These are phyloP conservation scores for Pyrus pyrifolia DNA, from an alignment of 306 rosid species.

Conservation along the genomic window DNA sequence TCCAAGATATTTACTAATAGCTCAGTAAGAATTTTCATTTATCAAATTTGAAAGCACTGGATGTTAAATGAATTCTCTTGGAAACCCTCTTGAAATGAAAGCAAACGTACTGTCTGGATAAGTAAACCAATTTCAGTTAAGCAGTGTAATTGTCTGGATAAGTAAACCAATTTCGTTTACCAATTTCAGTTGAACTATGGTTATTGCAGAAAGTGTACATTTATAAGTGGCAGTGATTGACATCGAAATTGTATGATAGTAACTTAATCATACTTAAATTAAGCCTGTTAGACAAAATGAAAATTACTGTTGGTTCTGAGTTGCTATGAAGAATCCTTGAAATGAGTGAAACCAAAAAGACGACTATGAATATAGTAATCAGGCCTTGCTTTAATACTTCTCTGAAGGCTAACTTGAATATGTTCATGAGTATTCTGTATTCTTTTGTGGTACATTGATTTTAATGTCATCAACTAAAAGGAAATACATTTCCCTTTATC, in stretches of 20 bases:
- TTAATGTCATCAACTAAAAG: neutral
- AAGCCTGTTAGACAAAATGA: neutral
- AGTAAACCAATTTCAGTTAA: neutral
- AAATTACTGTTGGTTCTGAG: neutral
- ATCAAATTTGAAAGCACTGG: neutral
- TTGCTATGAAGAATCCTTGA: neutral
- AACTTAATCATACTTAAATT: neutral
- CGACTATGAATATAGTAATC: neutral
- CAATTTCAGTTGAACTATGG: neutral
- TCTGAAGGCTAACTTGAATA: neutral
- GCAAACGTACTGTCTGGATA: neutral
- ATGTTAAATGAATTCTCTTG: neutral
- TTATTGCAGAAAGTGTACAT: neutral
- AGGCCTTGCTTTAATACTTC: neutral
- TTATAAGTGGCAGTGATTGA: neutral
- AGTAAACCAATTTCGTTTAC: too few species aligned
- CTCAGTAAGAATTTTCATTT: slow-evolving; percentile 40
- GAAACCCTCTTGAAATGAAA: neutral
- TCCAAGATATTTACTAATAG: slow-evolving; percentile 81
- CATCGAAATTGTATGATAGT: neutral
- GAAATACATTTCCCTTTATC: neutral
- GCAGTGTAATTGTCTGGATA: neutral
- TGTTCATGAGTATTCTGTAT: neutral
- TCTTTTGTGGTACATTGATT: neutral
- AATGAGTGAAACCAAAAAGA: neutral